phyloP scores from a whole-genome alignment of 495 filamentous ascomycete species.

The Penicillium taxi region DNA sequence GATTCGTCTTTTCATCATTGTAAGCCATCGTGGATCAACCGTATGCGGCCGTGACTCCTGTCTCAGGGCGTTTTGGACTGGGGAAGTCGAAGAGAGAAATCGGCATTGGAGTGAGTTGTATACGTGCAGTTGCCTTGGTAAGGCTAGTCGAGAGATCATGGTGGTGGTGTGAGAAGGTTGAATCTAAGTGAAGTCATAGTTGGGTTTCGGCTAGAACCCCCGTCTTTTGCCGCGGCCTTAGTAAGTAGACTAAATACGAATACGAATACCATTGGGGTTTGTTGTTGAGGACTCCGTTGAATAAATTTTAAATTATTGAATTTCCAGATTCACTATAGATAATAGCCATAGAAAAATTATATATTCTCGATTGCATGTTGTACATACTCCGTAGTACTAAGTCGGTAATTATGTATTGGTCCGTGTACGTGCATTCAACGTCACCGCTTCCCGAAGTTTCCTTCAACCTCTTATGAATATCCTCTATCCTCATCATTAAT shows the following conservation, averaged over 20 bases:
- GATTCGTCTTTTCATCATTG: conserved; percentile 62
- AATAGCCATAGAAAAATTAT: no score
- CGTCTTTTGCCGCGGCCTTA: no score
- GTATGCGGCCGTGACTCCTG: conserved; percentile 24
- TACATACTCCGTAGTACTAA: no score
- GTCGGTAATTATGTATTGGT: conserved; percentile 2
- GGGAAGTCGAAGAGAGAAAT: conserved; percentile 20
- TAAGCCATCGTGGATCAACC: conserved; percentile 62
- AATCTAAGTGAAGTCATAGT: conserved; percentile 2
- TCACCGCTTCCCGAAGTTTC: conserved; percentile 11
- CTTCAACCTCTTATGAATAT: conserved; percentile 2
- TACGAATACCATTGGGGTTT: no score
- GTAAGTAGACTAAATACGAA: no score
- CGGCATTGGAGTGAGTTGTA: conserved; percentile 1
- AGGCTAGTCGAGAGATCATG: conserved; percentile 15
- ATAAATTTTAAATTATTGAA: no score
- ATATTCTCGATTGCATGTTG: no score
- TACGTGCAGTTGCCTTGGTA: conserved; percentile 16
- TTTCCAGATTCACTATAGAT: no score
- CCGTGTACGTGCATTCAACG: conserved; percentile 13
- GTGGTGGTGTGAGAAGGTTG: conserved; percentile 5
- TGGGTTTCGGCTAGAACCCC: conserved; percentile 20
- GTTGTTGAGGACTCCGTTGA: no score
- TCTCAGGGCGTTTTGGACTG: conserved; percentile 8
- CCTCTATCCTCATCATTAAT: background rate